Percentiles rank a stretch among this genome's conserved stretches.
phyloP scores from a whole-genome alignment of 2,329 filamentous ascomycete genomes.

The Sclerotinia subarctica region DNA sequence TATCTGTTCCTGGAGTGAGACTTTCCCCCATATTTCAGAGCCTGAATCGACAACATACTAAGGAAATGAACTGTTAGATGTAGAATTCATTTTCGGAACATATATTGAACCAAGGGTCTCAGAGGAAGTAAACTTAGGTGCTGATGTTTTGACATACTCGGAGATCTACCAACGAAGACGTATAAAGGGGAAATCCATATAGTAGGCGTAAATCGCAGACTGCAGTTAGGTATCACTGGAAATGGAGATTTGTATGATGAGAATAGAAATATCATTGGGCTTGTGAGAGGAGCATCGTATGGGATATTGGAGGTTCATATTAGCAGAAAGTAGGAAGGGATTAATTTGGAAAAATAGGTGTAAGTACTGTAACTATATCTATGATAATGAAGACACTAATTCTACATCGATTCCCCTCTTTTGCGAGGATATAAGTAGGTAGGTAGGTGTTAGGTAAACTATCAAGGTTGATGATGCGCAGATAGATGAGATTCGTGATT shows the following conservation, averaged over 20 bases:
- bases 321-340: not conserved
- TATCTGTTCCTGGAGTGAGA: too few relatives aligned
- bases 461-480: too few relatives aligned
- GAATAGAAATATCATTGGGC: not conserved
- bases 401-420: not conserved
- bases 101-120: not conserved
- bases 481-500: too few relatives aligned
- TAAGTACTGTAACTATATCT: not conserved
- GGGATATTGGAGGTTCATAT: not conserved
- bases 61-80: not conserved
- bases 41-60: not conserved
- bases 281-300: not conserved
- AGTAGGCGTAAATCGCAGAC: not conserved
- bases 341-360: too few relatives aligned
- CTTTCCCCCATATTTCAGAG: not conserved
- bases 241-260: not conserved
- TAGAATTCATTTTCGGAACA: not conserved
- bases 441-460: too few relatives aligned
- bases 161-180: not conserved
- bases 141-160: too few relatives aligned
- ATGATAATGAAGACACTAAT: not conserved
- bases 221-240: not conserved
- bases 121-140: not conserved
- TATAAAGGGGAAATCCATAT: too few relatives aligned
- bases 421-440: too few relatives aligned